These are phyloP conservation scores for Fusarium subtropicale DNA, from an alignment of 2,329 filamentous ascomycete species.

Conservation along the genomic window DNA sequence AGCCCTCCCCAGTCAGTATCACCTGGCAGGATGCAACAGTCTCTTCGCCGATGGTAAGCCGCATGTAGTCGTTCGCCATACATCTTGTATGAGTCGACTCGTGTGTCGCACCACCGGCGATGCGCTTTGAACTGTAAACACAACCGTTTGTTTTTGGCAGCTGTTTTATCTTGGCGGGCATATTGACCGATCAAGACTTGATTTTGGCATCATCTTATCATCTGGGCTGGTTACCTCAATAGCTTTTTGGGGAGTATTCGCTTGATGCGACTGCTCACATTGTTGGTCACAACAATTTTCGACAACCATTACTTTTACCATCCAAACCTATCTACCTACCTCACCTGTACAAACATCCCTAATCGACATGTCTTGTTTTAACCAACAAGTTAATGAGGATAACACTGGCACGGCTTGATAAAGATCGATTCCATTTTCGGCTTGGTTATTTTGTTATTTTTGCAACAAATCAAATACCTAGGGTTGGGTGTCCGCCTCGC, in stretches of 20 bases:
- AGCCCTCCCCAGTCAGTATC: constrained; percentile 84
- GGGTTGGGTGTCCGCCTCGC: constrained; percentile 49
- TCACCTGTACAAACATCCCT: constrained; percentile 63
- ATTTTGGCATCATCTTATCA: constrained; percentile 57
- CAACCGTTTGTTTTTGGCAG: constrained; percentile 56
- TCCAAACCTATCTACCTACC: constrained; percentile 35
- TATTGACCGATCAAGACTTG: constrained; percentile 51
- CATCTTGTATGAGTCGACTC: constrained; percentile 51
- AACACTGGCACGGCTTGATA: constrained; percentile 55
- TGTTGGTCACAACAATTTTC: constrained; percentile 48
- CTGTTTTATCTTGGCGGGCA: constrained; percentile 65
- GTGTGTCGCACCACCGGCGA: constrained; percentile 52
- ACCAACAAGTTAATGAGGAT: constrained; percentile 52
- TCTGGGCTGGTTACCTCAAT: constrained; percentile 55
- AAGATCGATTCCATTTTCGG: constrained; percentile 62
- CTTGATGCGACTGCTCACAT: constrained; percentile 45
- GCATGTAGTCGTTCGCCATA: constrained; percentile 42
- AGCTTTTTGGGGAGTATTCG: constrained; percentile 42
- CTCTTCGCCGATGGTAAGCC: constrained; percentile 66
- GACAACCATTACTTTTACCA: constrained; percentile 39
- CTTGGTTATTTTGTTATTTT: constrained; percentile 49
- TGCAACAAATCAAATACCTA: constrained; percentile 48
- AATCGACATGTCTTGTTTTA: constrained; percentile 56
- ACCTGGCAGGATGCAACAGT: constrained; percentile 70
- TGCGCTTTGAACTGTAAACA: constrained; percentile 53